Base-by-base conservation (phyloP, 768 basidiomycete genomes). In the Russula sp. region DNA sequence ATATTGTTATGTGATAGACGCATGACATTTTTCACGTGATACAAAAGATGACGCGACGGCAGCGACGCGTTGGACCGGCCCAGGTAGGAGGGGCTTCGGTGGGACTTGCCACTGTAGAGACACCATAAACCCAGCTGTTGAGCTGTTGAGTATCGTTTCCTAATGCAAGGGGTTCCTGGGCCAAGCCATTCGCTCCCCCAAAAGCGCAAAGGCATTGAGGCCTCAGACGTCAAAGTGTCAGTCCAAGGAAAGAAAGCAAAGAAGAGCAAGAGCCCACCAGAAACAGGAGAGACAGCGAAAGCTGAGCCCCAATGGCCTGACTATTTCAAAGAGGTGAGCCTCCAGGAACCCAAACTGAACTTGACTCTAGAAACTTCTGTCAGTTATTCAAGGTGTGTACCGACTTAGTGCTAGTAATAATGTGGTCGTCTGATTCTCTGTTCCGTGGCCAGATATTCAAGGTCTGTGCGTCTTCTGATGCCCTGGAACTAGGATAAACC, bases 251-350 rank as follows among this genome's bases (percentile, higher is more conserved):
- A 62, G n/a, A 57, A 14, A 32, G 40, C 32, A 35, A 64, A 40
- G 47, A 42, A 49, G 53, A 50, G 27, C 22, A 59, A 44, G 31
- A 53, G 39, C 42, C 32, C 39, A 4, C 39, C 45, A 35, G 47
- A 47, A 35, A 16, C 45, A 13, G 31, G n/a, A 14, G 56, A 45
- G 44, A 13, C 45, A 39, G 35, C 22, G n/a, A 62, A 68, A 49
- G 54, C 66, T 31, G 52, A 62, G 34, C 51, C 64, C 18, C 58
- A 67, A 45, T 89, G 87, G 85, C 86, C 88, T 4, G 79, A 82
- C 32, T 81, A 89, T 69, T 89, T 90, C 63, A 75, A 81, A 57
- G 76, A 76, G 52, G 83, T 80, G 57, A 64, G 72, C 70, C 42
- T 10, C 37, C 32, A 31, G 16, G 22, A 51, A 62, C 44, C 1